phyloP scores from a whole-genome alignment of 306 rosid species.

The Sesbania bispinosa region DNA sequence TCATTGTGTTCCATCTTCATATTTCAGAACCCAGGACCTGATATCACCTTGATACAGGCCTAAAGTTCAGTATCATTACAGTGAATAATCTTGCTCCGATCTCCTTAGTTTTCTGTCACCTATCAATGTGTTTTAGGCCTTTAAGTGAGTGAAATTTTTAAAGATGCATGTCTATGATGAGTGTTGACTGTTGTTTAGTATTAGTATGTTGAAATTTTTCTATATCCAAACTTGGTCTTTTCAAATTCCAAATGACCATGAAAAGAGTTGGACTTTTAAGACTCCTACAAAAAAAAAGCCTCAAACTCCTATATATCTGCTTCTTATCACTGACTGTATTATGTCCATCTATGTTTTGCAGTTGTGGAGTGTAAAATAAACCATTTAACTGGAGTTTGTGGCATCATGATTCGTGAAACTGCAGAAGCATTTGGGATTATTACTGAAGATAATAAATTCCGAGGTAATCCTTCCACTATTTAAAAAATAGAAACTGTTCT shows the following conservation, averaged over 20 bases:
- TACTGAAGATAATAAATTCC: slow-evolving; percentile 55
- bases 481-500: slow-evolving; percentile 13
- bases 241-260: background rate
- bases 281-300: background rate
- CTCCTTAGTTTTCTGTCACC: too few species aligned
- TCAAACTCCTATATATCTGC: background rate
- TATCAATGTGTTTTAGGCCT: slow-evolving; percentile 5
- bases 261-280: background rate
- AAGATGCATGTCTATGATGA: background rate
- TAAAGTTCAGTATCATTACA: too few species aligned
- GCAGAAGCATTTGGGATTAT: slow-evolving; percentile 79
- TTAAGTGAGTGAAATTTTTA: background rate
- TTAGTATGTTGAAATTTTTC: background rate
- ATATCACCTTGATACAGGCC: too few species aligned
- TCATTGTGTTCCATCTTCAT: too few species aligned
- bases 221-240: background rate
- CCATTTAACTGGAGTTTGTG: slow-evolving; percentile 54
- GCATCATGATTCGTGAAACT: slow-evolving; percentile 86
- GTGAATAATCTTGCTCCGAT: too few species aligned
- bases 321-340: slow-evolving; percentile 1
- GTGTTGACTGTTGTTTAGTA: background rate
- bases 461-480: slow-evolving; percentile 44
- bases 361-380: slow-evolving; percentile 68
- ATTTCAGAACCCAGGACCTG: too few species aligned
- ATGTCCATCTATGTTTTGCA: slow-evolving; percentile 33